Evolutionary conservation across 257 asterid genomes (phyloP), one percentile per base, ranked within the genome.

Genomic region (Nicotiana paniculata): DNA sequence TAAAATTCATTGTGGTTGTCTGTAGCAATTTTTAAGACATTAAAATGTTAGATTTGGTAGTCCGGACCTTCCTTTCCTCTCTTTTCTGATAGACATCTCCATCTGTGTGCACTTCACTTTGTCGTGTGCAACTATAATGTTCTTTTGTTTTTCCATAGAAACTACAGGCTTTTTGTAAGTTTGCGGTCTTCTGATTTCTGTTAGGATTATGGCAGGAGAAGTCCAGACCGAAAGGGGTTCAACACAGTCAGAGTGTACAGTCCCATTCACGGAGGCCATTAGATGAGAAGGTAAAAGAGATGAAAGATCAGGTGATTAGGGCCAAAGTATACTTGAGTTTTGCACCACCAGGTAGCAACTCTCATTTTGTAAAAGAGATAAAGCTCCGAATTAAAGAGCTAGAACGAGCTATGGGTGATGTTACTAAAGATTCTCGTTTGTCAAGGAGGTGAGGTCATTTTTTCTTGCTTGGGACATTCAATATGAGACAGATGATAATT

Each of bases 301-400:
- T 94, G 92, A 93, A 89, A 88, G 98, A 94, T 86, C 97, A 91
- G 88, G 84, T 93, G 85, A 88, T 96, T 79, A 90, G 97, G 92
- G 98, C 96, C 65, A 96, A 85, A 86, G 90, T 86, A 48, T 96
- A 93, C 86, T 67, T 94, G 83, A 90, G 75, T 82, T 90, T 96
- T 65, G 79, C 91, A 37, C 91, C 95, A 43, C 80, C 91, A 82
- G 91, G 83, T 85, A 91, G 93, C 89, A 96, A 86, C 81, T 91
- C 97, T 83, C 98, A 93, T 87, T 79, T 93, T 80, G 92, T 90
- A 77, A 96, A 90, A 88, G 99, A 92, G 90, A 86, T 96, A 90
- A 96, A 88, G 89, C 80, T 91, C 62, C 93, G 98, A 85, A 87
- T 94, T n/a, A 96, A 90, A 88, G 99, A 94, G 84, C 82, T 93